Percentiles rank a stretch among this genome's conserved stretches.
These are phyloP conservation scores for Opeltia flavorubescens DNA, from an alignment of 495 filamentous ascomycete genomes.

Conservation along the genomic window DNA sequence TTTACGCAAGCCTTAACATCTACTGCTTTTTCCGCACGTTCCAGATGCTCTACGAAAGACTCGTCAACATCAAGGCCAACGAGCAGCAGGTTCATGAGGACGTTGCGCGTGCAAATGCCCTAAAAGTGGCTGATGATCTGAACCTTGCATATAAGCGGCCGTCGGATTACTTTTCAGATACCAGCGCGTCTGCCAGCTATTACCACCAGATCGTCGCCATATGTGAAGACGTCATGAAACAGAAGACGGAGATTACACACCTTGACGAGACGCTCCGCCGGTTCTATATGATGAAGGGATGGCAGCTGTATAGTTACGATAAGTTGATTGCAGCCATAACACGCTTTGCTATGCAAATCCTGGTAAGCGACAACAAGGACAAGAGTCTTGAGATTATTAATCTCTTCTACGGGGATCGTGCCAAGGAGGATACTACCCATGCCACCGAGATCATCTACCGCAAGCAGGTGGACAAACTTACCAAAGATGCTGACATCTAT, in stretches of 20 bases:
- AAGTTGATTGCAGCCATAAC: slow-evolving; percentile 66
- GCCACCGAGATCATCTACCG: slow-evolving; percentile 72
- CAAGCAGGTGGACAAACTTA: slow-evolving; percentile 71
- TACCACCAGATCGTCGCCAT: slow-evolving; percentile 55
- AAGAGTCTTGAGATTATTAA: slow-evolving; percentile 76
- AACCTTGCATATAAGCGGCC: slow-evolving; percentile 63
- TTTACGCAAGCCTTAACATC: slow-evolving; percentile 81
- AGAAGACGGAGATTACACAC: slow-evolving; percentile 61
- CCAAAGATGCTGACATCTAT: slow-evolving; percentile 84
- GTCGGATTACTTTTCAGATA: slow-evolving; percentile 67
- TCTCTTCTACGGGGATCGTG: slow-evolving; percentile 67
- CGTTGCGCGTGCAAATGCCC: slow-evolving; percentile 49
- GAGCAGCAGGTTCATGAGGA: slow-evolving; percentile 57
- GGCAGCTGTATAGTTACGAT: slow-evolving; percentile 78
- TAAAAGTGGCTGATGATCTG: slow-evolving; percentile 69
- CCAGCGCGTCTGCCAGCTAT: slow-evolving; percentile 44
- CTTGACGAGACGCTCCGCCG: slow-evolving; percentile 83
- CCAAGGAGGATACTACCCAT: slow-evolving; percentile 67
- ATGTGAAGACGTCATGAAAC: slow-evolving; percentile 53
- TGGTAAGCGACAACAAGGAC: slow-evolving; percentile 72
- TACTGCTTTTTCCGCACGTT: slow-evolving; percentile 90
- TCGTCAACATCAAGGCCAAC: slow-evolving; percentile 65
- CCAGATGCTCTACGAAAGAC: slow-evolving; percentile 70
- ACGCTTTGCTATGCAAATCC: slow-evolving; percentile 59
- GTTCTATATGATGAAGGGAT: slow-evolving; percentile 78